phyloP scores from a whole-genome alignment of 2,329 filamentous ascomycete species.

The Botrytis deweyae region DNA sequence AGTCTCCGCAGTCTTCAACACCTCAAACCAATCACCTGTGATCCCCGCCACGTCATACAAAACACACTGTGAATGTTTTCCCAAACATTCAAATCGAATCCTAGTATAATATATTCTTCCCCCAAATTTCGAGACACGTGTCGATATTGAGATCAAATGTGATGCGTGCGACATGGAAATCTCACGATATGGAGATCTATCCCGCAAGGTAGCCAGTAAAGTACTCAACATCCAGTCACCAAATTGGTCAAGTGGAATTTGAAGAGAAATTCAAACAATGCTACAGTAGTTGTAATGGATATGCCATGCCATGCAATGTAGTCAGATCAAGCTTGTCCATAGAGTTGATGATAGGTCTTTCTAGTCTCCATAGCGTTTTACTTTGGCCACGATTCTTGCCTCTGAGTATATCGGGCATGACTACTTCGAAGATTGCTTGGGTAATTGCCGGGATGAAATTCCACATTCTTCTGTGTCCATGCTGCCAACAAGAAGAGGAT shows the following conservation, averaged over 20 bases:
- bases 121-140: constrained; percentile 9
- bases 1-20: neutral
- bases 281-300: neutral
- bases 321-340: neutral
- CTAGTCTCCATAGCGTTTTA: neutral
- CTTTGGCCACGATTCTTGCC: neutral
- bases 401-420: too few relatives aligned
- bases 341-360: neutral
- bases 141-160: neutral
- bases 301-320: neutral
- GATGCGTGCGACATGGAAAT: neutral
- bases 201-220: neutral
- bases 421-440: neutral
- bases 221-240: neutral
- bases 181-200: neutral
- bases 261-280: neutral
- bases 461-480: neutral
- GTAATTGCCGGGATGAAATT: neutral
- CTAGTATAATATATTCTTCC: neutral
- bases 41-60: constrained; percentile 14
- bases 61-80: neutral
- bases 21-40: neutral
- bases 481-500: neutral
- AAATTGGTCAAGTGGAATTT: neutral
- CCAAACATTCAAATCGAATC: neutral